Evolutionary conservation across 179 eudicot genomes (phyloP), one percentile per base, ranked within the genome.

Genomic region (Beta lomatogona): DNA sequence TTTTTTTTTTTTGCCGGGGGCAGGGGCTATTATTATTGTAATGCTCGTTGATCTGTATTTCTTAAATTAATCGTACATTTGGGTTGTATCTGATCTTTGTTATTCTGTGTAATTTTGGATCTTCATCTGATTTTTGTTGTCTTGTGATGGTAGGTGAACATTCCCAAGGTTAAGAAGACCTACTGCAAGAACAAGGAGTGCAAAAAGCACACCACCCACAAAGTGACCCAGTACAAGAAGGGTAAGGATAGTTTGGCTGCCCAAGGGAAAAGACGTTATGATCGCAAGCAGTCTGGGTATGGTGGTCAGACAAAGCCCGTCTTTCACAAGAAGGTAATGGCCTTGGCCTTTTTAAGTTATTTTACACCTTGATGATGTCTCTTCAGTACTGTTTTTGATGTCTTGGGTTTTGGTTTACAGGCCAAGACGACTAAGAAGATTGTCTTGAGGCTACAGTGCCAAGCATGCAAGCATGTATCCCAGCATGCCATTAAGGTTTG

Each of bases 381-480:
- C 1, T 6, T 21, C 13, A 0, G 76, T 25, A 11, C 9, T n/a
- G 45, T 68, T 5, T 50, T 65, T 25, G 60, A 52, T 12, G 19
- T 48, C n/a, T 12, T 0, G 12, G 68, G 22, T 46, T 16, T 55
- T 60, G 0, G 6, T 72, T 18, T 21, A 80, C 71, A 85, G 87
- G 87, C 85, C 31, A 85, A 85, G 82, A 85, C 87, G 10, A 85
- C 87, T 68, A 85, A 84, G 84, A 84, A 84, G 81, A 84, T 84
- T 36, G 86, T 84, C 44, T 77, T 84, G 84, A 84, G 81, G 83
- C 71, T 85, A 8, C 87, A 85, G 66, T 85, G 87, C 75, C 87
- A 85, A 70, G 50, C 87, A 11, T 85, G 87, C 83, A 85, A 85
- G 82, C 87, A 85, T 54, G 82, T 85, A 19, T 78, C 87, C 19